Evolutionary conservation across 805 yeast genomes (phyloP), one percentile per base, ranked within the genome.

Genomic region (Blastobotrys peoriensis): DNA sequence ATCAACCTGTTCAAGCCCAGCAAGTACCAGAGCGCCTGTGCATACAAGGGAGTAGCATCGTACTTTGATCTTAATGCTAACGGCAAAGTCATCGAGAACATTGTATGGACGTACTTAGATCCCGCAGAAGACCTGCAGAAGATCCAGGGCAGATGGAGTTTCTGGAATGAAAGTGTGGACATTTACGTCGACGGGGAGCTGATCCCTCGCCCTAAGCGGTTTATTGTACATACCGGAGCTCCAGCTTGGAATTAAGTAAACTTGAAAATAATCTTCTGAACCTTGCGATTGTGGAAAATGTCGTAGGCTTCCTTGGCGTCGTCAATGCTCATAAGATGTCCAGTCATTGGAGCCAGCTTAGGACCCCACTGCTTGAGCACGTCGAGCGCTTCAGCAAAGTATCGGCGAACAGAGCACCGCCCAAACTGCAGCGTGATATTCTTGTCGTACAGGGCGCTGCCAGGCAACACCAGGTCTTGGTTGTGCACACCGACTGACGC

Each of bases 401-500:
- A 63, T 2, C 81, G 68, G 69, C 79, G 71, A 3, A 76, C 76
- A 33, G 81, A 83, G 58, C 84, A 79, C 54, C 84, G 60, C 3
- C 85, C 85, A 58, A 79, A 79, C 25, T 79, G 78, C 35, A 78
- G 53, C 8, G 75, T 73, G 45, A 77, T 63, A 49, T 78, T 75
- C 55, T 79, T 79, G 56, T 71, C 57, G 52, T 79, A 79, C 47
- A 80, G 75, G 41, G 79, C 79, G 25, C 77, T 60, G 0, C 80
- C 83, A 39, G 66, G 63, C 55, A 79, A 75, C 3, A 83, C 83
- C 6, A 79, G 56, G 0, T 67, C 69, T 3, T 71, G 80, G 48
- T 77, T 81, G 18, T 76, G 79, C 69, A 78, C 78, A 2, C 85
- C 85, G 19, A 79, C 65, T 0, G 80, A 74, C 8, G 74, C 68